phyloP scores from a whole-genome alignment of 805 yeast genomes.

The Saturnispora dispora region DNA sequence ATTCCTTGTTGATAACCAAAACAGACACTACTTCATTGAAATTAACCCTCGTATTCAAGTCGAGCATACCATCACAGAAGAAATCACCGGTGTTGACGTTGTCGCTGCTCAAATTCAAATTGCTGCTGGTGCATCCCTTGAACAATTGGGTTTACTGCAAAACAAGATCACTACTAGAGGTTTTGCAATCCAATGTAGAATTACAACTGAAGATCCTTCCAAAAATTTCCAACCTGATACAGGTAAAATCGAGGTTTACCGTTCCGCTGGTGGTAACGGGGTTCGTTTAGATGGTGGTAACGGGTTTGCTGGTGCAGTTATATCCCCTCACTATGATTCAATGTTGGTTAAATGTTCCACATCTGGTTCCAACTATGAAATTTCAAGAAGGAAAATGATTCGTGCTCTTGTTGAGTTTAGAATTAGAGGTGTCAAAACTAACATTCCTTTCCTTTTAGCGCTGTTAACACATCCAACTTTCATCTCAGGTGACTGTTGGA shows the following conservation, averaged over 20 bases:
- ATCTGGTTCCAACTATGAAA: slow-evolving; percentile 90
- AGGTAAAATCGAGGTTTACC: slow-evolving; percentile 84
- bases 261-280: slow-evolving; percentile 98
- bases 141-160: slow-evolving; percentile 85
- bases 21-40: slow-evolving; percentile 90
- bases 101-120: slow-evolving; percentile 62
- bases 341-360: slow-evolving; percentile 85
- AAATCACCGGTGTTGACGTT: slow-evolving; percentile 92
- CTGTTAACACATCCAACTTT: slow-evolving; percentile 80
- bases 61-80: slow-evolving; percentile 95
- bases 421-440: slow-evolving; percentile 98
- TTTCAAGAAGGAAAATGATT: slow-evolving; percentile 95
- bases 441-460: slow-evolving; percentile 91
- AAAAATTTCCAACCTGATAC: slow-evolving; percentile 95
- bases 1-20: slow-evolving; percentile 75
- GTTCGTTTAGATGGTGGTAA: slow-evolving; percentile 92
- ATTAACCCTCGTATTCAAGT: slow-evolving; percentile 96
- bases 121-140: slow-evolving; percentile 66
- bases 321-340: slow-evolving; percentile 93
- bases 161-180: slow-evolving; percentile 94
- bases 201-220: slow-evolving; percentile 95
- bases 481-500: slow-evolving; percentile 85
- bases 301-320: slow-evolving; percentile 85
- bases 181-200: slow-evolving; percentile 92
- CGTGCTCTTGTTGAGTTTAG: slow-evolving; percentile 95